Evolutionary conservation across 495 filamentous ascomycete genomes (phyloP).

Genomic region (Cladorrhinum samala): DNA sequence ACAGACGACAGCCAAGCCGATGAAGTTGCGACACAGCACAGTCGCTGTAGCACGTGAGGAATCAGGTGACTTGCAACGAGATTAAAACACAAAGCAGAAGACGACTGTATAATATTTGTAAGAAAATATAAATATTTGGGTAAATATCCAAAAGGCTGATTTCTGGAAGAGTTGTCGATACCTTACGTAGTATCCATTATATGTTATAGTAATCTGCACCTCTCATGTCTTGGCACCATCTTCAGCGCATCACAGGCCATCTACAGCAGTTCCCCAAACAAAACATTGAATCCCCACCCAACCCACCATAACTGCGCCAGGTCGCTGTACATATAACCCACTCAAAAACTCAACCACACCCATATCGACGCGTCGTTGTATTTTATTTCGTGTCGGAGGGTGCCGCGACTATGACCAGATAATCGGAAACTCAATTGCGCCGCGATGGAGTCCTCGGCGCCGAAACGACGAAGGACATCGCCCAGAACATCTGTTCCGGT

Average conservation of each 20-base stretch:
- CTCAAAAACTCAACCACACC: slow-evolving; percentile 1
- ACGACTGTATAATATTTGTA: background rate
- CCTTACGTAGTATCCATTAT: too few species aligned
- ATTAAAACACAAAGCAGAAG: background rate
- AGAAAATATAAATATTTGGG: too few species aligned
- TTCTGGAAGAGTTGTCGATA: background rate
- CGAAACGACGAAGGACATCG: slow-evolving; percentile 60
- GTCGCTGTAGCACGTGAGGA: background rate
- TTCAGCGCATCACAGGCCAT: background rate
- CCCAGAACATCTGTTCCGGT: slow-evolving; percentile 35
- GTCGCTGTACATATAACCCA: background rate
- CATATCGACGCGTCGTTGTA: slow-evolving; percentile 19
- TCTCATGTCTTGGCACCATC: background rate
- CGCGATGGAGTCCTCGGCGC: slow-evolving; percentile 49
- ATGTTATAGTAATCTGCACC: too few species aligned
- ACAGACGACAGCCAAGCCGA: background rate
- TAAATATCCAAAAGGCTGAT: too few species aligned
- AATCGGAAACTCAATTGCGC: slow-evolving; percentile 4
- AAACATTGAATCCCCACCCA: slow-evolving; percentile 3
- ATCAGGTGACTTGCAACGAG: background rate
- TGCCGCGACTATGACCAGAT: slow-evolving; percentile 11
- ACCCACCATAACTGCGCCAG: background rate
- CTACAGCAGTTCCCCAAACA: too few species aligned
- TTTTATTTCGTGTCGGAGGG: background rate
- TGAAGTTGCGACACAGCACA: too few species aligned